phyloP scores from a whole-genome alignment of 2,329 filamentous ascomycete genomes.

The Claviceps spartinae region DNA sequence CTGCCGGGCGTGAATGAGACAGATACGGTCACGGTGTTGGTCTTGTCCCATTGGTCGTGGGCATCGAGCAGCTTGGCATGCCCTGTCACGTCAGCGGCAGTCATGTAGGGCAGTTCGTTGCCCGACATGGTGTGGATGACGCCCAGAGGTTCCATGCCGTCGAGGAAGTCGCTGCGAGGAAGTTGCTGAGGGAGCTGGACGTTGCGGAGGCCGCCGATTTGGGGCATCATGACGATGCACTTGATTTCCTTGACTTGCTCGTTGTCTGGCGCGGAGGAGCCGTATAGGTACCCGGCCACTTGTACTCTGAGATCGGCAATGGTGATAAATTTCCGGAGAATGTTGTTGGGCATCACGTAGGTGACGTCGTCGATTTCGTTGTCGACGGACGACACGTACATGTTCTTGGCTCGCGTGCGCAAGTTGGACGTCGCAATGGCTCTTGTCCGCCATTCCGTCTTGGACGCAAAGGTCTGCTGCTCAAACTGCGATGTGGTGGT shows the following conservation, averaged over 20 bases:
- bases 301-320: conserved; percentile 94
- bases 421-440: conserved; percentile 95
- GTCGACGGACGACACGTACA: conserved; percentile 95
- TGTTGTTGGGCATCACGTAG: conserved; percentile 98
- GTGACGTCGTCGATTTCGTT: conserved; percentile 83
- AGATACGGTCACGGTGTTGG: conserved; percentile 86
- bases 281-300: conserved; percentile 91
- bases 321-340: conserved; percentile 94
- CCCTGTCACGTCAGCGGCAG: conserved; percentile 83
- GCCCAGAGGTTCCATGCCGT: conserved; percentile 76
- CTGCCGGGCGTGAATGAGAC: conserved; percentile 95
- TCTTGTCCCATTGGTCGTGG: conserved; percentile 53
- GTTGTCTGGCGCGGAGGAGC: conserved; percentile 82
- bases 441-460: conserved; percentile 95
- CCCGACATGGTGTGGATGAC: conserved; percentile 92
- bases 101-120: conserved; percentile 94
- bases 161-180: conserved; percentile 83
- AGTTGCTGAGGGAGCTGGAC: conserved; percentile 82
- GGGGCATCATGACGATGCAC: conserved; percentile 94
- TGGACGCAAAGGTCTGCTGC: conserved; percentile 93
- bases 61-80: conserved; percentile 81
- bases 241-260: conserved; percentile 94
- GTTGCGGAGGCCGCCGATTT: conserved; percentile 85
- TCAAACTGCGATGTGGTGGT: conserved; percentile 97
- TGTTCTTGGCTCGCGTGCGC: conserved; percentile 88